Conservation (phyloP, 129 eudicot species). For the Lactuca sativa region DNA sequence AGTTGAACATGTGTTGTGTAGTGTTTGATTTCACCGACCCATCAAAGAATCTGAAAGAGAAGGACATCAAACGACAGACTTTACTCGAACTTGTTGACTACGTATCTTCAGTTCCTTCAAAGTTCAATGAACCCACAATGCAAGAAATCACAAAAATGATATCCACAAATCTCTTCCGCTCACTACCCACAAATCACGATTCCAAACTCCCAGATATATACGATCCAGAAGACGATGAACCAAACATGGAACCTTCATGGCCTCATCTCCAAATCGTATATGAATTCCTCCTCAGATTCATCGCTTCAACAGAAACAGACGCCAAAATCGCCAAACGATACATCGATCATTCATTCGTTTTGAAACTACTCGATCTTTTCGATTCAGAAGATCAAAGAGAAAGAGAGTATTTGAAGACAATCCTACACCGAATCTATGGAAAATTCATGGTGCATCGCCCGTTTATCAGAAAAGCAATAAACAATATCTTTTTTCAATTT, state of each 20-base stretch:
- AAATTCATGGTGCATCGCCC: conserved; percentile 76
- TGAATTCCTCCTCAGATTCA: conserved; percentile 63
- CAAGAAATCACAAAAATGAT: conserved; percentile 65
- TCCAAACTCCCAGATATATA: conserved; percentile 49
- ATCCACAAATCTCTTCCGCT: conserved; percentile 56
- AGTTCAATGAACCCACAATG: conserved; percentile 65
- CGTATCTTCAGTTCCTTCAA: conserved; percentile 44
- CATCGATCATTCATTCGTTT: conserved; percentile 57
- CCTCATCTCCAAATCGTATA: conserved; percentile 77
- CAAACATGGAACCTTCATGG: conserved; percentile 68
- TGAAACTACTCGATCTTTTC: conserved; percentile 51
- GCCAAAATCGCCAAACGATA: conserved; percentile 68
- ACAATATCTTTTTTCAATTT: conserved; percentile 50
- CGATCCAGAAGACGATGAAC: conserved; percentile 77
- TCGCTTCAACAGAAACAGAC: conserved; percentile 64
- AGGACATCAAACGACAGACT: conserved; percentile 64
- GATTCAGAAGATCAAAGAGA: conserved; percentile 70
- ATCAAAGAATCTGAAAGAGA: conserved; percentile 58
- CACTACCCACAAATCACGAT: conserved; percentile 56
- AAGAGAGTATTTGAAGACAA: conserved; percentile 71
- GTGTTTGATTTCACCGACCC: conserved; percentile 70
- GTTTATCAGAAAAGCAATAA: conserved; percentile 66
- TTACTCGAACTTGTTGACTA: conserved; percentile 73
- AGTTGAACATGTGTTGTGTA: conserved; percentile 66
- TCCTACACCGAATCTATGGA: conserved; percentile 61